Evolutionary conservation across 1,284 basidiomycete species (phyloP).

Genomic region (Moniliophthora roreri): DNA sequence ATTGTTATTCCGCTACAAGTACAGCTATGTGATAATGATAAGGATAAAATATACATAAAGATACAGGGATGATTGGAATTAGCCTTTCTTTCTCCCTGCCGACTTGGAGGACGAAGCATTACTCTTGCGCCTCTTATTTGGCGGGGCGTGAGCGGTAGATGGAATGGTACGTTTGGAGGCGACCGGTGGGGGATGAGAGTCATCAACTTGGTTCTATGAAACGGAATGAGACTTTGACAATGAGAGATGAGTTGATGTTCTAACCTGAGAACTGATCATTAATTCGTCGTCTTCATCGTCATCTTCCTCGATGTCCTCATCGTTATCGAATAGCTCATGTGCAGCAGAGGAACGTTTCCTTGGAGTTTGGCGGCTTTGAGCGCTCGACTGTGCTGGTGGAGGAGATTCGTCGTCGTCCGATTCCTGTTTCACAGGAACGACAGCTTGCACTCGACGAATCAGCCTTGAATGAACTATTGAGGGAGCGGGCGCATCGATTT

Average conservation of each 20-base stretch:
- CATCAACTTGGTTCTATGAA: neutral
- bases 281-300: constrained; percentile 59
- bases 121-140: neutral
- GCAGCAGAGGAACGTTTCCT: neutral
- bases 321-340: constrained; percentile 21
- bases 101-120: neutral
- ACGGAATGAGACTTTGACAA: neutral
- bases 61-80: neutral
- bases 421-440: constrained; percentile 40
- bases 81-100: neutral
- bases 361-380: neutral
- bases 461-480: constrained; percentile 7
- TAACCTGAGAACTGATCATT: constrained; percentile 33
- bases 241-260: neutral
- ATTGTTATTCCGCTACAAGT: no score
- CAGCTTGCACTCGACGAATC: constrained; percentile 43
- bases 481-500: constrained; percentile 14
- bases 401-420: constrained; percentile 25
- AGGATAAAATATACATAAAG: neutral
- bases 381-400: neutral
- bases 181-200: neutral
- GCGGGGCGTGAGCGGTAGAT: neutral
- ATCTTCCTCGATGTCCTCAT: constrained; percentile 13
- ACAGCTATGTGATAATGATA: neutral
- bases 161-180: neutral